Base-by-base conservation (phyloP, 768 basidiomycete species). In the Kondoa subrosea region DNA sequence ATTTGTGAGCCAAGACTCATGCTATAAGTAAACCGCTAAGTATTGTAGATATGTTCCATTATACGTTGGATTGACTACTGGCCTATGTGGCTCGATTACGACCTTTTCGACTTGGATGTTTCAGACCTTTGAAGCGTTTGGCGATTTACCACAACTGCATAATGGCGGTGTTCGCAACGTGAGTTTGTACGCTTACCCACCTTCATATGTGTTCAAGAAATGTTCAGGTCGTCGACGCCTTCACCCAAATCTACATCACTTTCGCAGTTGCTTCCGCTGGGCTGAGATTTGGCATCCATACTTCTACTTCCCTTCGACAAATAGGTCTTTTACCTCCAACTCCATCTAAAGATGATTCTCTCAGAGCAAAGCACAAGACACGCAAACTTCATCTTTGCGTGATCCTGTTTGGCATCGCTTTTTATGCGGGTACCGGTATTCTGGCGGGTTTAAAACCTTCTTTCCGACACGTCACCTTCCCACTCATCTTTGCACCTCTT, bases 31-130 rank as follows among this genome's bases (percentile, higher is more conserved):
- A 4, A n/a, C 27, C 1, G 1, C 62, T 17, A 3, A 30, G 1
- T 34, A 1, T 3, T 29, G 34, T 34, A 71, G 69, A 21, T 57
- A 63, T 17, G 34, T 40, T 0, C 91, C 91, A 2, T 74, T 95
- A 17, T 93, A 91, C 76, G 89, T 86, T 1, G 89, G 88, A 26
- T 75, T 90, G 15, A 89, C 91, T 0, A 95, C 91, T 86, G 91
- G 90, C 16, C 90, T 96, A 77, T 97, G 95, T 75, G 95, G 93
- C 1, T 93, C 90, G 1, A 77, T 97, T 72, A 99, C 95, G 12
- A 96, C 91, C 1, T 97, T 97, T 79, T 95, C 92, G 17, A 83
- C 85, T 40, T 97, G 95, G 95, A 89, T 96, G 77, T 75, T 88
- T 12, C 89, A 92, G 69, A 77, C 90, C 0, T 97, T 93, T 74